Base-by-base conservation (phyloP, 345 rosid species). In the Eucalyptus grandis region DNA sequence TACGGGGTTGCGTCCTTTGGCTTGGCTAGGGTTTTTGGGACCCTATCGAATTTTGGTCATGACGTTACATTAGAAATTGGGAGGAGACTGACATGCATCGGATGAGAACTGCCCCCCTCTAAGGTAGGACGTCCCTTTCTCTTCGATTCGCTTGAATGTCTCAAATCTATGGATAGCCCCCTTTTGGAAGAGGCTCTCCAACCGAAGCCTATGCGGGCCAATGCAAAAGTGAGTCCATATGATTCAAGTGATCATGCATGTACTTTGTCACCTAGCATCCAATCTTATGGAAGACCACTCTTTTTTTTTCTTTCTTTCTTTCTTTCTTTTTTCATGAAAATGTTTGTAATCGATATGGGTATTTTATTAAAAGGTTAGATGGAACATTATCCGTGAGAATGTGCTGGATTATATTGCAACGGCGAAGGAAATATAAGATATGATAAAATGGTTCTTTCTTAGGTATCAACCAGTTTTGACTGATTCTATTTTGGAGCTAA, bases 401-500 rank as follows among this genome's bases (percentile, higher is more conserved):
- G 83, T 21, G 83, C 13, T 2, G 8, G 26, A 72, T 21, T 19
- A 72, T 37, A 19, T 40, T 43, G 85, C 47, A 40, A 21, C 6
- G 6, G 3, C 0, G 3, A 77, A 77, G 9, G 15, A 77, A 77
- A 3, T 21, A 77, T 40, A 2, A 40, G 27, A 77, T 11, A 77
- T 22, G 47, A 2, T 11, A 14, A 40, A 72, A 3, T 43, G 7
- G 12, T 72, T 37, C 5, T 31, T 37, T 72, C 11, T 37, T 0
- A 10, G 14, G 2, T 37, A 37, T 19, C 7, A 8, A 37, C 27
- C 7, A 8, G 3, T 77, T 72, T 1, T 6, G 1, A 19, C 8
- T 2, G 0, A 5, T 37, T 77, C 14, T 6, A 21, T 37, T 44
- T 13, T 0, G 1, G 0, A 37, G 27, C 9, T 7, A 12, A 44